A percentile compares a stretch with the other conserved stretches of the same genome.
Evolutionary conservation across 495 filamentous ascomycete genomes (phyloP).

Genomic region (Tuber brumale): DNA sequence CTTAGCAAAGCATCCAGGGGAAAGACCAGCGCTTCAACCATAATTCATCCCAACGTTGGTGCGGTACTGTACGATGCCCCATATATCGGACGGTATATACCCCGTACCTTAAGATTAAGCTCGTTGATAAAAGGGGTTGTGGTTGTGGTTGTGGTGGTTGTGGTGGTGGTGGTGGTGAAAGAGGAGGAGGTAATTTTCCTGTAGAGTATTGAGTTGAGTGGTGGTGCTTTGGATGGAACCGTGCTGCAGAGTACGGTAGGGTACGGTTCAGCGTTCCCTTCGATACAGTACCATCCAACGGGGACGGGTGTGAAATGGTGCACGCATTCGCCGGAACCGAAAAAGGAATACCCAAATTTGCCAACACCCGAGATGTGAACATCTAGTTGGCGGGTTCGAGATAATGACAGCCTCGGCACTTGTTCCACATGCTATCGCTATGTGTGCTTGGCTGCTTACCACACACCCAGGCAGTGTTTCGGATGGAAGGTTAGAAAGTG

Average conservation of each 20-base stretch:
- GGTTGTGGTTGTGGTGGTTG: neutral
- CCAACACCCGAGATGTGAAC: neutral
- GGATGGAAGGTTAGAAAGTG: neutral
- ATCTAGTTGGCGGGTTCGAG: neutral
- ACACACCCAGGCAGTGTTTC: neutral
- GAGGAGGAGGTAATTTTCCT: neutral
- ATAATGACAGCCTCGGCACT: neutral
- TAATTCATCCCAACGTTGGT: neutral
- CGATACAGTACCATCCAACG: neutral
- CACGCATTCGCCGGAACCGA: neutral
- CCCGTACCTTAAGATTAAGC: constrained; percentile 5
- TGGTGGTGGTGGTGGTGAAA: neutral
- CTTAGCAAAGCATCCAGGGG: neutral
- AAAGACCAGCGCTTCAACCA: neutral
- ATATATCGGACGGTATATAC: constrained; percentile 1
- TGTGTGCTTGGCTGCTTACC: neutral
- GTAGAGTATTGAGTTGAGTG: neutral
- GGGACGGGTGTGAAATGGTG: neutral
- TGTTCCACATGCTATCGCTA: neutral
- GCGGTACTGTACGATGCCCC: neutral
- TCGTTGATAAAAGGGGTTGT: neutral
- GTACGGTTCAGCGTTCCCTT: neutral
- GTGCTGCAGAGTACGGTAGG: neutral
- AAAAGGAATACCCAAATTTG: neutral
- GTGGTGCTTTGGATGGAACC: neutral